Evolutionary conservation across 176 grass and related monocot species (phyloP).

Genomic region (Oryza officinalis): DNA sequence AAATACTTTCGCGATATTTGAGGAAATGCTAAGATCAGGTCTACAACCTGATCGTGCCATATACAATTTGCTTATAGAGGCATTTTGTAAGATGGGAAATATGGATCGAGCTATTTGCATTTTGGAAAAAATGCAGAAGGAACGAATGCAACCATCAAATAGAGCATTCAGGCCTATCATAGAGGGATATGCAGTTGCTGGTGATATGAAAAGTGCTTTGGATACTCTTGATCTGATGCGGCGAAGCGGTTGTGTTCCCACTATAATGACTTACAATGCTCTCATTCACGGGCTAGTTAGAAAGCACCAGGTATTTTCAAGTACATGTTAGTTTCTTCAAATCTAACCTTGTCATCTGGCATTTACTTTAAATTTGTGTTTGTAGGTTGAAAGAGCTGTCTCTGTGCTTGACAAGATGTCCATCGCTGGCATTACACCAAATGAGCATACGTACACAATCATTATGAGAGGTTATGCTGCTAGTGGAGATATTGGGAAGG

Average conservation of each 20-base stretch:
- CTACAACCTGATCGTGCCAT: constrained; percentile 80
- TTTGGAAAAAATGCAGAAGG: constrained; percentile 90
- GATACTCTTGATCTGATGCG: constrained; percentile 89
- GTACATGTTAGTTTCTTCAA: constrained; percentile 16
- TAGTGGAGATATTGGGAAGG: constrained; percentile 76
- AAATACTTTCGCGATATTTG: constrained; percentile 91
- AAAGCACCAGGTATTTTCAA: constrained; percentile 70
- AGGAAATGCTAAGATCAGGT: constrained; percentile 85
- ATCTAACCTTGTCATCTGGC: background rate
- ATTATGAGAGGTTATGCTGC: constrained; percentile 93
- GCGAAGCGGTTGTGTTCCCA: constrained; percentile 68
- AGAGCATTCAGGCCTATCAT: constrained; percentile 94
- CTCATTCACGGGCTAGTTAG: constrained; percentile 87
- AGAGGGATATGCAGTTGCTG: constrained; percentile 80
- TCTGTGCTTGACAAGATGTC: constrained; percentile 83
- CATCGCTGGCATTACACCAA: constrained; percentile 65
- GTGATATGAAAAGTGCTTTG: constrained; percentile 80
- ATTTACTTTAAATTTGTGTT: constrained; percentile 36
- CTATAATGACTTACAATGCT: constrained; percentile 93
- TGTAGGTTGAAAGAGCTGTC: constrained; percentile 76
- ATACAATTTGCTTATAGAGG: constrained; percentile 94
- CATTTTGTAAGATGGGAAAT: constrained; percentile 99
- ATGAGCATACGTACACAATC: constrained; percentile 83
- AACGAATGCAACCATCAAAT: constrained; percentile 72
- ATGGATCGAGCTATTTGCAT: constrained; percentile 79